Conservation (phyloP, 1,284 basidiomycete species). For the Leccinum fallax region DNA sequence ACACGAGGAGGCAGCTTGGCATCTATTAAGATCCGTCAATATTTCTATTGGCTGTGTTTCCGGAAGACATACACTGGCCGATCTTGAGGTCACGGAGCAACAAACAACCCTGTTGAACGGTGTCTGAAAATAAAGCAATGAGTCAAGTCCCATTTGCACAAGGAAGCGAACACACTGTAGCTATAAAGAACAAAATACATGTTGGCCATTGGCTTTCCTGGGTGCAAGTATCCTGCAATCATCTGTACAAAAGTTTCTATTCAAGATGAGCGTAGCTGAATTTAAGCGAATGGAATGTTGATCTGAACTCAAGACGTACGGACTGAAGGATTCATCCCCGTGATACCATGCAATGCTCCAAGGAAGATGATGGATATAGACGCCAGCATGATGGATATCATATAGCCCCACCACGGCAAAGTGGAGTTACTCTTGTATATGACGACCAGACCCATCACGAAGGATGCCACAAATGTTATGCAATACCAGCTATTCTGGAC, state of each 20-base stretch:
- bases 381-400: constrained; percentile 44
- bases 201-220: constrained; percentile 59
- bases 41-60: constrained; percentile 2
- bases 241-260: constrained; percentile 49
- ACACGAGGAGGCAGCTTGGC: constrained; percentile 70
- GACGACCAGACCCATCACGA: constrained; percentile 45
- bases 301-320: constrained; percentile 34
- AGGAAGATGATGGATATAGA: constrained; percentile 49
- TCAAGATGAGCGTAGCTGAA: neutral
- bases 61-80: constrained; percentile 47
- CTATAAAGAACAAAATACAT: constrained; percentile 62
- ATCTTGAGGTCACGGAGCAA: constrained; percentile 61
- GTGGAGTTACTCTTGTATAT: constrained; percentile 54
- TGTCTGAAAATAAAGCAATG: constrained; percentile 33
- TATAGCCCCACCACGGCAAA: constrained; percentile 51
- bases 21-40: constrained; percentile 30
- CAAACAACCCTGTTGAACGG: constrained; percentile 44
- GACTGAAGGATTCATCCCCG: constrained; percentile 50
- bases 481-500: constrained; percentile 51
- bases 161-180: constrained; percentile 39
- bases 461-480: constrained; percentile 39
- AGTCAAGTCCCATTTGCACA: neutral
- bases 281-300: neutral
- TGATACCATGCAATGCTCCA: constrained; percentile 52
- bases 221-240: constrained; percentile 62